These are phyloP conservation scores for Stevia rebaudiana DNA, from an alignment of 140 eudicot species.

Conservation along the genomic window DNA sequence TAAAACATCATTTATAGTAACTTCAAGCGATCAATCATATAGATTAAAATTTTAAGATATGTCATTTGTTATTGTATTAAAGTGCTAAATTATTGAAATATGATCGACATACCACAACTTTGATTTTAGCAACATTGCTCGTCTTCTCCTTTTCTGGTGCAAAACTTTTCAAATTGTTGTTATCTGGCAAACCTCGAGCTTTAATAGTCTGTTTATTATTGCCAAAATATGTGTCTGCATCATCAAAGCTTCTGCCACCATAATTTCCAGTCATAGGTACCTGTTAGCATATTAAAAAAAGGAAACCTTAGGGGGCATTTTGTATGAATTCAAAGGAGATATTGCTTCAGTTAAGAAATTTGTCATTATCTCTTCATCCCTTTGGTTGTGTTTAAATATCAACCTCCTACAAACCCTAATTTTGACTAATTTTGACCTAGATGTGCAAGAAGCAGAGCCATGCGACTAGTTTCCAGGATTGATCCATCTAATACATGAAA, in stretches of 20 bases:
- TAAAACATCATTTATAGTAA: constrained; percentile 2
- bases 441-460: too few relatives aligned
- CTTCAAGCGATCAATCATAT: neutral
- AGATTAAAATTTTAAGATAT: neutral
- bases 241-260: constrained; percentile 78
- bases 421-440: too few relatives aligned
- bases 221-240: constrained; percentile 45
- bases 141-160: constrained; percentile 84
- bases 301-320: neutral
- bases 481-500: neutral
- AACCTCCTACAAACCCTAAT: too few relatives aligned
- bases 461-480: neutral
- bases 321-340: neutral
- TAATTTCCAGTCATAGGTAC: constrained; percentile 51
- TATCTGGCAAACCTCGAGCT: constrained; percentile 68
- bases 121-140: constrained; percentile 88
- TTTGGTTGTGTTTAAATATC: too few relatives aligned
- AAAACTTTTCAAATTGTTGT: constrained; percentile 50
- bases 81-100: neutral
- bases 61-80: neutral
- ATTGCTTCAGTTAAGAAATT: neutral
- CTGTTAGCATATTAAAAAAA: constrained; percentile 30
- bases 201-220: constrained; percentile 44
- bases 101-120: constrained; percentile 83
- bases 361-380: too few relatives aligned